Evolutionary conservation across 2,329 filamentous ascomycete genomes (phyloP).

Genomic region (Hymenoscyphus occultus): DNA sequence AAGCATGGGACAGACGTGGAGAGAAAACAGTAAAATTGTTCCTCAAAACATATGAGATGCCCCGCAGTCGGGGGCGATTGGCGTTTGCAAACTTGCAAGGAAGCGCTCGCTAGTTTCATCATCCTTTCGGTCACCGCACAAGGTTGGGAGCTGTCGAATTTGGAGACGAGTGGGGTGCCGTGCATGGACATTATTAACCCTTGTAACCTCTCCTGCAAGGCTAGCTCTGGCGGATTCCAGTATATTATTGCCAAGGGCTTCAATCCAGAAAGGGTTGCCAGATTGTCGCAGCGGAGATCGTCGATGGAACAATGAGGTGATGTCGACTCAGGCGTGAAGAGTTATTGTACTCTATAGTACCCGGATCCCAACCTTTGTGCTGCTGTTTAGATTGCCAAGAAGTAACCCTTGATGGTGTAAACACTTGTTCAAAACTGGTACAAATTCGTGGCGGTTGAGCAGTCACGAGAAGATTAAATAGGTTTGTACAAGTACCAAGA

Average conservation of each 20-base stretch:
- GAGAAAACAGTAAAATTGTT: not conserved
- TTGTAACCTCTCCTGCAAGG: not conserved
- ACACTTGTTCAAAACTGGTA: not conserved
- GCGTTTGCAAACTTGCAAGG: conserved; percentile 1
- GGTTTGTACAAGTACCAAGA: not conserved
- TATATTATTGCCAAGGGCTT: conserved; percentile 2
- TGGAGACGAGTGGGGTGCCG: conserved; percentile 22
- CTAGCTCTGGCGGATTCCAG: not conserved
- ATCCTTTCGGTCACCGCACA: conserved; percentile 20
- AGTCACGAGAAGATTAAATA: not conserved
- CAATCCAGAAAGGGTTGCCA: not conserved
- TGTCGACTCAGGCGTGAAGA: conserved; percentile 2
- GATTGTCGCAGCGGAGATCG: conserved; percentile 21
- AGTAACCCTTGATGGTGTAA: not conserved
- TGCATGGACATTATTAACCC: conserved; percentile 5
- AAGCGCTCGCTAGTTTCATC: not conserved
- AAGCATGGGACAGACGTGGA: conserved; percentile 1
- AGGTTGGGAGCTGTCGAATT: conserved; percentile 9
- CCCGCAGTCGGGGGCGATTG: not conserved
- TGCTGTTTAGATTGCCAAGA: not conserved
- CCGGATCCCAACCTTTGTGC: too few species aligned
- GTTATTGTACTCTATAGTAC: too few species aligned
- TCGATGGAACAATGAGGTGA: conserved; percentile 13
- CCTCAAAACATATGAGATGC: not conserved
- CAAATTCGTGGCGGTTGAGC: not conserved